Evolutionary conservation across 2,329 filamentous ascomycete genomes (phyloP), one percentile per base, ranked within the genome.

Genomic region (Colletotrichum sp.): DNA sequence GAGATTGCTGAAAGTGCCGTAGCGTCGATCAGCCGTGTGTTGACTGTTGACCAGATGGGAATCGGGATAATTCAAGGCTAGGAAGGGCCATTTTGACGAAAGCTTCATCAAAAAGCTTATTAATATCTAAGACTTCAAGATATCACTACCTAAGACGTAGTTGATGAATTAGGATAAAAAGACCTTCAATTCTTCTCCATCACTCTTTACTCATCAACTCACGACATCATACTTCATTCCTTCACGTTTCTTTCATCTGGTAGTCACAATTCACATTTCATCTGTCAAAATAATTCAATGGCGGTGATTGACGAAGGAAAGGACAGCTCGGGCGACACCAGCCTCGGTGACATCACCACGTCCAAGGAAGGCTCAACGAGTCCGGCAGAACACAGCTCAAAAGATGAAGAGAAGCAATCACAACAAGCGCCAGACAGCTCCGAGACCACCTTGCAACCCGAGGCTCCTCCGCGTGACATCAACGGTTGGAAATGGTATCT

Each of bases 401-500:
- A 48, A 13, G n/a, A 21, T n/a, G 43, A 48, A 48, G n/a, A 48
- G 43, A 48, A 48, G 43, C 43, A 48, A 13, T 21, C 39, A 6
- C 39, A 48, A 21, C n/a, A 48, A 4, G n/a, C 43, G 10, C 43
- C 43, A 48, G 43, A 48, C 43, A n/a, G 43, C 43, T 48, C 43
- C 43, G 43, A 48, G n/a, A 21, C 43, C n/a, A 48, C n/a, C 10
- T 21, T 48, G 3, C 43, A 48, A 13, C n/a, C 43, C 10, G 43
- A 59, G 26, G 55, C 26, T 59, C 55, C 55, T 59, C 55, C 55
- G 9, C 55, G 55, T 24, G 55, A 59, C 1, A 59, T 59, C 55
- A 59, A 16, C 24, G 67, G 67, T 10, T 61, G 32, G 34, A 69
- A 81, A 72, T 74, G 78, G 57, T n/a, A 76, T 70, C 24, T 79